A percentile compares a stretch with the other conserved stretches of the same genome.
Evolutionary conservation across 202 grass and related monocot species (phyloP).

Genomic region (Alloteropsis angusta): DNA sequence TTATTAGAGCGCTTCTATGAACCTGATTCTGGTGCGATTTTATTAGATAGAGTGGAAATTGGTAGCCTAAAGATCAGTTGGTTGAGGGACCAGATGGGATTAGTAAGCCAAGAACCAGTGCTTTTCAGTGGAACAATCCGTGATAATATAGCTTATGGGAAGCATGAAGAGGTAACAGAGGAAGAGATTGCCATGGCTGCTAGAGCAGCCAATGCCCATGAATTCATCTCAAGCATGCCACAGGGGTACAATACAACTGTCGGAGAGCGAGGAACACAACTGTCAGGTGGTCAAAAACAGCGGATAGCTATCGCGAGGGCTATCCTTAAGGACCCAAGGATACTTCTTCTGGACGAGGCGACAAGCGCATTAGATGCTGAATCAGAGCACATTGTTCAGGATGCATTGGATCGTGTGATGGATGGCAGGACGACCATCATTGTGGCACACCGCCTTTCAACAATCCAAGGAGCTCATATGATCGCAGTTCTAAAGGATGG

Average conservation of each 20-base stretch:
- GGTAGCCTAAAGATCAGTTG: background rate
- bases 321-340: slow-evolving; percentile 34
- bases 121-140: slow-evolving; percentile 3
- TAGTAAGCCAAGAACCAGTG: slow-evolving; percentile 19
- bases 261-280: slow-evolving; percentile 37
- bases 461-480: slow-evolving; percentile 36
- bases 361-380: slow-evolving; percentile 96
- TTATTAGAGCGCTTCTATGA: slow-evolving; percentile 16
- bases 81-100: slow-evolving; percentile 8
- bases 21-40: background rate
- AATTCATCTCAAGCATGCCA: slow-evolving; percentile 11
- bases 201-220: slow-evolving; percentile 1
- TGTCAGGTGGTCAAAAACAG: slow-evolving; percentile 45
- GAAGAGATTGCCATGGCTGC: background rate
- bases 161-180: slow-evolving; percentile 1
- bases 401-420: slow-evolving; percentile 43
- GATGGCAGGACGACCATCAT: slow-evolving; percentile 33
- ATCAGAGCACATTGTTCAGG: slow-evolving; percentile 56
- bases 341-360: slow-evolving; percentile 87
- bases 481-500: slow-evolving; percentile 54
- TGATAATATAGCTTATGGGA: slow-evolving; percentile 5
- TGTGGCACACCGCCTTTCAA: slow-evolving; percentile 53
- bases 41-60: background rate
- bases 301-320: slow-evolving; percentile 34
- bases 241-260: slow-evolving; percentile 35